Evolutionary conservation across 176 grass and related monocot species (phyloP).

Genomic region (Puccinellia tenuiflora): DNA sequence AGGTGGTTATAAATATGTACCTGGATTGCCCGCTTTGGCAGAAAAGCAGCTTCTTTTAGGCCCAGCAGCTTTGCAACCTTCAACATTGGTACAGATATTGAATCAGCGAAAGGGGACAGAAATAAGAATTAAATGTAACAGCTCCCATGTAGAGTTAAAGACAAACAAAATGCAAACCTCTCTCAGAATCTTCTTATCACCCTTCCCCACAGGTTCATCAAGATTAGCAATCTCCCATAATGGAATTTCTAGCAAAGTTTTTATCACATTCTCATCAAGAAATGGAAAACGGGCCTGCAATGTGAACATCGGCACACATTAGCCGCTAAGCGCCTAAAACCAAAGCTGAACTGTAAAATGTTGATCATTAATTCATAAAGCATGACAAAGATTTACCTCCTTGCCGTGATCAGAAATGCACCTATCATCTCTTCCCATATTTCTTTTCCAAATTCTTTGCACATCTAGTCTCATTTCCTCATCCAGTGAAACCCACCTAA

Average conservation of each 20-base stretch:
- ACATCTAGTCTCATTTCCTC: conserved; percentile 92
- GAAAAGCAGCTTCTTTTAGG: conserved; percentile 57
- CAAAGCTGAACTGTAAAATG: neutral
- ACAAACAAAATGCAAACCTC: conserved; percentile 50
- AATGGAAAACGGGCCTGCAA: conserved; percentile 84
- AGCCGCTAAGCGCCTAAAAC: neutral
- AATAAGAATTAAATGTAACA: neutral
- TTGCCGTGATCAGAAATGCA: conserved; percentile 93
- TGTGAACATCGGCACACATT: neutral
- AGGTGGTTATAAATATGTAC: conserved; percentile 36
- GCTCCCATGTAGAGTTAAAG: neutral
- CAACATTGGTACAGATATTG: neutral
- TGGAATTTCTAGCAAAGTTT: conserved; percentile 67
- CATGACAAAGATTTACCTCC: conserved; percentile 46
- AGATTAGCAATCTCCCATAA: conserved; percentile 84
- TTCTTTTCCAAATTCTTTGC: conserved; percentile 98
- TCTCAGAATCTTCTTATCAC: conserved; percentile 97
- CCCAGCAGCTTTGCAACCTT: conserved; percentile 83
- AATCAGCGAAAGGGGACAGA: conserved; percentile 9
- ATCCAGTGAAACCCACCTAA: conserved; percentile 72
- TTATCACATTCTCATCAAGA: conserved; percentile 83
- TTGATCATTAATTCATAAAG: neutral
- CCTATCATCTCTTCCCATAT: conserved; percentile 96
- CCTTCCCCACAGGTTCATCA: conserved; percentile 68
- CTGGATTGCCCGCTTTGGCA: conserved; percentile 95